Percentiles rank a stretch among this genome's conserved stretches.
Conservation (phyloP, 345 rosid genomes). For the Syzygium jambos region DNA sequence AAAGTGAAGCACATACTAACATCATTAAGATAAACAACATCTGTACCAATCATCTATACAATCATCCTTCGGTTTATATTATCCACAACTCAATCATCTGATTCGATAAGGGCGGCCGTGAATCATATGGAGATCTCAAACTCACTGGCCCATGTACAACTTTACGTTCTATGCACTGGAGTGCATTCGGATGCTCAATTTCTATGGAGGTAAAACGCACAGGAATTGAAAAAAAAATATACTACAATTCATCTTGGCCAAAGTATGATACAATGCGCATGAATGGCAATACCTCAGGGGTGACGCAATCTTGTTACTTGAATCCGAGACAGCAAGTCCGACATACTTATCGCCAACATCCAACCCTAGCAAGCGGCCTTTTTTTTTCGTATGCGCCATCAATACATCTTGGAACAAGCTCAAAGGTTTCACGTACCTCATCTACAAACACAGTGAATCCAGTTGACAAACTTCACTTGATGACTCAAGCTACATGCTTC, state of each 20-base stretch:
- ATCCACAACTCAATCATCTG: neutral
- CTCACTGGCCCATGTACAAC: neutral
- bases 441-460: conserved; percentile 8
- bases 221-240: neutral
- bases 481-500: neutral
- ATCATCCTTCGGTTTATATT: neutral
- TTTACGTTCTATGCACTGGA: neutral
- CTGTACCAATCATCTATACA: neutral
- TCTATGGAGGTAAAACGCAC: neutral
- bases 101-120: rapidly evolving
- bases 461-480: neutral
- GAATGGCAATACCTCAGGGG: conserved; percentile 50
- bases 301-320: conserved; percentile 32
- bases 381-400: conserved; percentile 19
- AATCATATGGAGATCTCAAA: neutral
- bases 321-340: conserved; percentile 70
- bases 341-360: conserved; percentile 89
- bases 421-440: conserved; percentile 67
- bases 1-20: neutral
- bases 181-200: neutral
- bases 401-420: conserved; percentile 37
- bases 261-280: neutral
- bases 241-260: neutral
- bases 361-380: conserved; percentile 59
- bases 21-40: neutral